Conservation (phyloP, 2,329 filamentous ascomycete genomes). For the Coniochaeta sp. region DNA sequence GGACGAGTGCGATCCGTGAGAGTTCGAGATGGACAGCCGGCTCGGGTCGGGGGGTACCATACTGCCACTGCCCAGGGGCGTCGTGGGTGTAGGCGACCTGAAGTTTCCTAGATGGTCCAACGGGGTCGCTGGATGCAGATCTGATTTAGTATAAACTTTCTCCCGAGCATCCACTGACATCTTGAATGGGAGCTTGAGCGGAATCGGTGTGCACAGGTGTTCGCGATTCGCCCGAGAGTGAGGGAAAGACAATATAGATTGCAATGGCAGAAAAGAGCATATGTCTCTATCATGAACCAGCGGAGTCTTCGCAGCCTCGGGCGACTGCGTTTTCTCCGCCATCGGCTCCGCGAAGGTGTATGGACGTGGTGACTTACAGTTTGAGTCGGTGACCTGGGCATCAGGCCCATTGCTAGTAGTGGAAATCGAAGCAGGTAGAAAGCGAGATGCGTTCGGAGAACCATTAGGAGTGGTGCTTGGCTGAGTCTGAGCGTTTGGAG, state of each 20-base stretch:
- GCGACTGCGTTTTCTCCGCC: not conserved
- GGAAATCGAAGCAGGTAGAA: conserved; percentile 2
- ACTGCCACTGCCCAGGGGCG: conserved; percentile 58
- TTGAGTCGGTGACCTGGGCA: conserved; percentile 16
- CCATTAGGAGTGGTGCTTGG: conserved; percentile 8
- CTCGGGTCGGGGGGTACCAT: conserved; percentile 74
- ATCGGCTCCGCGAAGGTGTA: not conserved
- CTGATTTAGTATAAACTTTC: conserved; percentile 45
- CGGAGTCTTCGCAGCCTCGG: conserved; percentile 8
- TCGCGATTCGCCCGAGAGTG: conserved; percentile 9
- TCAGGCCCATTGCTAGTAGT: conserved; percentile 8
- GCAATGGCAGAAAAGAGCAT: conserved; percentile 6
- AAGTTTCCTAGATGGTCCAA: conserved; percentile 45
- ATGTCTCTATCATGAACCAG: conserved; percentile 6
- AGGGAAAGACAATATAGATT: conserved; percentile 8
- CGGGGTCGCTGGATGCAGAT: conserved; percentile 50
- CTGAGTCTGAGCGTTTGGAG: conserved; percentile 13
- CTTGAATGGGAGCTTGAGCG: conserved; percentile 16
- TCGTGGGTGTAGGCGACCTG: conserved; percentile 56
- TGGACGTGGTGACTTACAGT: conserved; percentile 31
- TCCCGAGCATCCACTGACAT: conserved; percentile 19
- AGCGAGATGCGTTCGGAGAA: conserved; percentile 4
- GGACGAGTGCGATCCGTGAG: conserved; percentile 25
- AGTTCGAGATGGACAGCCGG: conserved; percentile 71
- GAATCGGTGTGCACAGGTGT: conserved; percentile 25